phyloP scores from a whole-genome alignment of 1,284 basidiomycete species.

The Microstroma glucosiphilum region DNA sequence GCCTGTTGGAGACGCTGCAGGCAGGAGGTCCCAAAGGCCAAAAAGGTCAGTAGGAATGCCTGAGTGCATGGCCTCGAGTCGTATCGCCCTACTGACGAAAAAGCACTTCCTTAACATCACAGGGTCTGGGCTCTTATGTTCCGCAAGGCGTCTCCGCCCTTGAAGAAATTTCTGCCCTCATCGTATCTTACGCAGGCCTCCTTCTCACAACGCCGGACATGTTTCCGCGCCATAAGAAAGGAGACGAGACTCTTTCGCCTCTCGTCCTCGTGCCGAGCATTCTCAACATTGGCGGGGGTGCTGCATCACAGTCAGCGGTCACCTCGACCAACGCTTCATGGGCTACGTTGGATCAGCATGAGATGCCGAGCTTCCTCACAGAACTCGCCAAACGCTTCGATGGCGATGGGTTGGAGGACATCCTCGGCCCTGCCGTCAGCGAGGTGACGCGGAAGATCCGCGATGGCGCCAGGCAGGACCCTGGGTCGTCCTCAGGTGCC shows the following conservation, averaged over 20 bases:
- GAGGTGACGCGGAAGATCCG: constrained; percentile 39
- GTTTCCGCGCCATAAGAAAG: constrained; percentile 61
- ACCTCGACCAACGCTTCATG: constrained; percentile 15
- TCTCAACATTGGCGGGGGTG: neutral
- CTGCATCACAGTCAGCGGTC: neutral
- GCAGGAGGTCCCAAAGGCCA: constrained; percentile 23
- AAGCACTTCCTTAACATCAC: neutral
- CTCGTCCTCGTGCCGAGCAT: constrained; percentile 57
- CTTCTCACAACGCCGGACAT: constrained; percentile 81
- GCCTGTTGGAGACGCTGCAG: constrained; percentile 71
- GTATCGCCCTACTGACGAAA: neutral
- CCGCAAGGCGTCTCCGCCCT: constrained; percentile 12
- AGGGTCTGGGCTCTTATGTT: neutral
- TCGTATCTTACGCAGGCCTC: constrained; percentile 85
- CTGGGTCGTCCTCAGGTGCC: neutral
- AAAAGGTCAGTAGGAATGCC: constrained; percentile 12
- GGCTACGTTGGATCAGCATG: constrained; percentile 47
- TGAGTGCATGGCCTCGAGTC: constrained; percentile 4
- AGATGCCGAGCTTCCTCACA: constrained; percentile 53
- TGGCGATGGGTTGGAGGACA: constrained; percentile 52
- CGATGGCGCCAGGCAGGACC: constrained; percentile 18
- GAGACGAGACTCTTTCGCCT: constrained; percentile 53
- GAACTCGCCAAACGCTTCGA: constrained; percentile 54
- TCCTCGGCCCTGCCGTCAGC: constrained; percentile 52
- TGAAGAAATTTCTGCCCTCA: constrained; percentile 52